Evolutionary conservation across 352 stramenopile species (phyloP).

Genomic region (Pythium biforme): DNA sequence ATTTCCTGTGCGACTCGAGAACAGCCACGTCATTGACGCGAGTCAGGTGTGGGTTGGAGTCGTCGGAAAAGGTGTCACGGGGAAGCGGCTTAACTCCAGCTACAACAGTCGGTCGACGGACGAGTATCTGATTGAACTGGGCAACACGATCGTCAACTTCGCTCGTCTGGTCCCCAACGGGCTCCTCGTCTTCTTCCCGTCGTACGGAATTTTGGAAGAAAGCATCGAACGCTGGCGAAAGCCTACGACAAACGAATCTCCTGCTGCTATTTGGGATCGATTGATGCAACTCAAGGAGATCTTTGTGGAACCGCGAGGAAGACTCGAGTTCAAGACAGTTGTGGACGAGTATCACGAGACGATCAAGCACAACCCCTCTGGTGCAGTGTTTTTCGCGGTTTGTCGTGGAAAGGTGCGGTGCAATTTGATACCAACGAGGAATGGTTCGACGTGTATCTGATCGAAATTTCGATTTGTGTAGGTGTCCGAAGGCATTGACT

Average conservation of each 20-base stretch:
- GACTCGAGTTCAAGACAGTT: conserved; percentile 73
- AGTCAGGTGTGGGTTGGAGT: conserved; percentile 90
- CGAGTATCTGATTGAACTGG: conserved; percentile 95
- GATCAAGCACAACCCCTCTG: conserved; percentile 71
- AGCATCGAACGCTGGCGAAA: conserved; percentile 76
- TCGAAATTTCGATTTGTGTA: conserved; percentile 23
- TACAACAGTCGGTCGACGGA: conserved; percentile 93
- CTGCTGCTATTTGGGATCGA: conserved; percentile 74
- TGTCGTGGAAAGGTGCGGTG: conserved; percentile 93
- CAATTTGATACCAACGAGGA: neutral
- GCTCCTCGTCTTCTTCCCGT: conserved; percentile 99
- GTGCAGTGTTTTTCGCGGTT: conserved; percentile 97
- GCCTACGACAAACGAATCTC: conserved; percentile 36
- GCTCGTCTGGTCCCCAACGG: conserved; percentile 94
- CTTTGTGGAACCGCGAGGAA: conserved; percentile 72
- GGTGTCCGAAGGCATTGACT: conserved; percentile 98
- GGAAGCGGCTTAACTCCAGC: conserved; percentile 92
- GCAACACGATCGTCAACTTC: conserved; percentile 95
- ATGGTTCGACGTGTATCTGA: neutral
- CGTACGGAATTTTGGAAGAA: conserved; percentile 94
- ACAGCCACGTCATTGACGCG: conserved; percentile 96
- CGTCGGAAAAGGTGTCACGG: conserved; percentile 91
- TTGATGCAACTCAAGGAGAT: conserved; percentile 75
- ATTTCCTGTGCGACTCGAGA: conserved; percentile 96
- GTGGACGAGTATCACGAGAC: conserved; percentile 81